Conservation (phyloP, 2,329 filamentous ascomycete species). For the Colletotrichum agaves region DNA sequence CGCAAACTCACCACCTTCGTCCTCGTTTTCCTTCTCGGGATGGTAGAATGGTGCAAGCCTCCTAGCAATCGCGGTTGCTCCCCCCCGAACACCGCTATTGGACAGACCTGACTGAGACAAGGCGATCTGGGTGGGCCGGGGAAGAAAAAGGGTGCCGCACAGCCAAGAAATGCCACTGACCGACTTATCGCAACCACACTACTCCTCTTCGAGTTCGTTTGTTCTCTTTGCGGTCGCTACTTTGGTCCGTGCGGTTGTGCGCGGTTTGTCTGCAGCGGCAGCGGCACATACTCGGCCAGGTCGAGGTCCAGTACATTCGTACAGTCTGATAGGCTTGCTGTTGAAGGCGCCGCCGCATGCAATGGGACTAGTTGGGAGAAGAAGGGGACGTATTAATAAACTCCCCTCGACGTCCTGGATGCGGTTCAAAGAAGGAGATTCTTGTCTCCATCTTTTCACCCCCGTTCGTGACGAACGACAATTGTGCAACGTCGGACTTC, state of each 20-base stretch:
- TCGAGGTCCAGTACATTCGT: not conserved
- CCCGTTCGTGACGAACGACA: not conserved
- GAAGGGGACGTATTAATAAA: slow-evolving; percentile 21
- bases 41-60: slow-evolving; percentile 7
- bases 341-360: not conserved
- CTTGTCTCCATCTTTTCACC: not conserved
- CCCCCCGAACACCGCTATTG: slow-evolving; percentile 7
- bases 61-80: slow-evolving; percentile 9
- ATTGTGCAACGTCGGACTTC: not conserved
- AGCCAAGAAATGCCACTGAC: slow-evolving; percentile 8
- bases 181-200: not conserved
- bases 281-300: slow-evolving; percentile 6
- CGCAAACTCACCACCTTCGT: not conserved
- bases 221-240: not conserved
- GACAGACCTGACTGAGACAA: slow-evolving; percentile 3
- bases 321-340: slow-evolving; percentile 8
- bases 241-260: slow-evolving; percentile 11
- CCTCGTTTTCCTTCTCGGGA: not conserved
- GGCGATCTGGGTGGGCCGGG: not conserved
- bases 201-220: slow-evolving; percentile 10
- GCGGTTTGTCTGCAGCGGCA: slow-evolving; percentile 14
- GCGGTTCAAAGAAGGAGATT: not conserved
- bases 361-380: not conserved
- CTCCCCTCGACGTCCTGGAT: not conserved
- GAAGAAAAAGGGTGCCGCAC: not conserved